A percentile compares a stretch with the other conserved stretches of the same genome.
These are phyloP conservation scores for Phytophthora sp. DNA, from an alignment of 352 stramenopile genomes.

Conservation along the genomic window DNA sequence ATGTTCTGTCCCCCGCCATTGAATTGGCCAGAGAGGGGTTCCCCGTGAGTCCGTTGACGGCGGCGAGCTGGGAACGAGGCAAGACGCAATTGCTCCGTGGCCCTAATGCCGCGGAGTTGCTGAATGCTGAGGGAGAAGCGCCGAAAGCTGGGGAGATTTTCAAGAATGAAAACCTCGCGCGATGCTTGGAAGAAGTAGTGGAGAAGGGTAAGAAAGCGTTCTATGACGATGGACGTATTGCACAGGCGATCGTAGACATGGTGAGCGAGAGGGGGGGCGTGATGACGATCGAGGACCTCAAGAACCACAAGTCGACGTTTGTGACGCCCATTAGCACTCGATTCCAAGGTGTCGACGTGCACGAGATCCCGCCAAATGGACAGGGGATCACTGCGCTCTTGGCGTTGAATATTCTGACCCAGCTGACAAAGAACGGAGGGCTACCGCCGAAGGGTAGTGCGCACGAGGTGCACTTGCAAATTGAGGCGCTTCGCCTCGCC, in stretches of 20 bases:
- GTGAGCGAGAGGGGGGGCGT: slow-evolving; percentile 65
- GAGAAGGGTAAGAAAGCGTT: slow-evolving; percentile 88
- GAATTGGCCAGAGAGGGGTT: slow-evolving; percentile 93
- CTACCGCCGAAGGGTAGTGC: slow-evolving; percentile 56
- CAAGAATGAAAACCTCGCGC: slow-evolving; percentile 85
- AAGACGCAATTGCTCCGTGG: slow-evolving; percentile 72
- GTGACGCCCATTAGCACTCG: slow-evolving; percentile 90
- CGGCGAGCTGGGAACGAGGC: slow-evolving; percentile 80
- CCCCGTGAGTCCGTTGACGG: slow-evolving; percentile 91
- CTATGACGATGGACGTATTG: slow-evolving; percentile 83
- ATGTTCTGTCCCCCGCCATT: slow-evolving; percentile 92
- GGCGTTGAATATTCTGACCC: slow-evolving; percentile 92
- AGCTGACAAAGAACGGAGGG: slow-evolving; percentile 50
- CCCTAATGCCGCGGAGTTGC: slow-evolving; percentile 54
- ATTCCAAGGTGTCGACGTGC: slow-evolving; percentile 90
- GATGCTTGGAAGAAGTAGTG: slow-evolving; percentile 87
- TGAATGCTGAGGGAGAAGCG: slow-evolving; percentile 54
- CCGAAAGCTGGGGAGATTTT: slow-evolving; percentile 84
- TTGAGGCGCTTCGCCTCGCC: slow-evolving; percentile 94
- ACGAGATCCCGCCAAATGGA: slow-evolving; percentile 95
- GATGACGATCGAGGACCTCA: slow-evolving; percentile 89
- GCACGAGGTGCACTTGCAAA: slow-evolving; percentile 90
- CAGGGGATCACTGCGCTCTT: slow-evolving; percentile 97
- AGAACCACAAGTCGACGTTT: slow-evolving; percentile 87
- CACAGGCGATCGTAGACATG: slow-evolving; percentile 88